Evolutionary conservation across 768 basidiomycete species (phyloP), one percentile per base, ranked within the genome.

Genomic region (Leccinum longicurvipes): DNA sequence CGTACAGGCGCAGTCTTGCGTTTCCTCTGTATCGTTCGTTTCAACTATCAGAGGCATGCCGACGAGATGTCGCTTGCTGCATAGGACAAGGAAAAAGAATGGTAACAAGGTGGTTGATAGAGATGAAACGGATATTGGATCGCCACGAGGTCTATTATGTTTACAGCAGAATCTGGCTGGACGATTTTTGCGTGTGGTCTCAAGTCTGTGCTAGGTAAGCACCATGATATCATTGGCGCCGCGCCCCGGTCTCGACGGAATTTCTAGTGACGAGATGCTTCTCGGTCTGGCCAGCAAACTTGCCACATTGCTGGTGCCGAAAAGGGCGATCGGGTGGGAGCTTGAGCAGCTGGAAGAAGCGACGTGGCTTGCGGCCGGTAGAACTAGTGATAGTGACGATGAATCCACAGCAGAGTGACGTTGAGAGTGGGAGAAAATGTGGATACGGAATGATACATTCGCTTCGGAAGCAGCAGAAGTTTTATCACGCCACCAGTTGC

Each of bases 111-210:
- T 85, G 80, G 63, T 76, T 93, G 32, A 73, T 94, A 44, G 85
- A 84, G 67, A 77, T 86, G 75, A 91, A 87, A 71, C 68, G 76
- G 39, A 83, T 91, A 47, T 71, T 94, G 59, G 90, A 91, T 63
- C 85, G 82, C 63, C 89, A 91, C 60, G 90, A 91, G 59, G 85
- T 89, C 10, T 94, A 93, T 71, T 92, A 91, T 68, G 77, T 91
- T n/a, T 93, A 91, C 69, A 86, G 82, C 70, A 91, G 90, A 68
- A 81, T 92, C 31, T 94, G 91, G 91, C 61, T 92, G 44, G 86
- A 91, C 59, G 91, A 93, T 65, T 86, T 89, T 62, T 89, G 87
- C 61, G 80, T 85, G n/a, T 93, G 91, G 91, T 75, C 81, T 32
- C 86, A 90, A 62, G 75, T 80, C 9, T 77, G 76, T 61, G 84